Conservation (phyloP, 257 asterid genomes). For the Solanum peruvianum region DNA sequence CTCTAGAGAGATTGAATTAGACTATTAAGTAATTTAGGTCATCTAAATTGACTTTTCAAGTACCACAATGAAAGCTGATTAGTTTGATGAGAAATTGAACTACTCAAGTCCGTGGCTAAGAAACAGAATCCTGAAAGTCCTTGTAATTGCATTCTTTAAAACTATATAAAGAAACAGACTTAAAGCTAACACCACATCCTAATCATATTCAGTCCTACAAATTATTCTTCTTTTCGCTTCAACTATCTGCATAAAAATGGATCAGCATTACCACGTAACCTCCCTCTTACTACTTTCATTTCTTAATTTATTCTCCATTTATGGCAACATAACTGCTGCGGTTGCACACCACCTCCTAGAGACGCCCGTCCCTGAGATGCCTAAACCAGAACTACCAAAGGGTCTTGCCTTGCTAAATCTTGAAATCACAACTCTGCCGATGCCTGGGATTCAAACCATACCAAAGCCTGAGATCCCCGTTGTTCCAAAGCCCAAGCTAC, state of each 20-base stretch:
- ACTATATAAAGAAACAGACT: conserved; percentile 1
- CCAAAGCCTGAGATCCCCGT: conserved; percentile 16
- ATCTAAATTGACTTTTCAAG: neutral
- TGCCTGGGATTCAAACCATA: conserved; percentile 2
- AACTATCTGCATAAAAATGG: neutral
- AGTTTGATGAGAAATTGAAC: too few relatives aligned
- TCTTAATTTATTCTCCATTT: neutral
- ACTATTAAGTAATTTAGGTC: neutral
- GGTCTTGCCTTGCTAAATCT: neutral
- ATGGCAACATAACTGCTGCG: neutral
- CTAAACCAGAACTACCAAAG: neutral
- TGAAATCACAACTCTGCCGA: neutral
- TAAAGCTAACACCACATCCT: neutral
- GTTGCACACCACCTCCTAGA: conserved; percentile 18
- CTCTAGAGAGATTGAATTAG: neutral
- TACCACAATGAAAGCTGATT: too few relatives aligned
- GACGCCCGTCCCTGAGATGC: neutral
- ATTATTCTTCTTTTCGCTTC: neutral
- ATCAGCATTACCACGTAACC: neutral
- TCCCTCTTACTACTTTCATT: neutral
- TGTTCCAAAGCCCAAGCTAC: conserved; percentile 1
- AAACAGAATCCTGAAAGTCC: neutral
- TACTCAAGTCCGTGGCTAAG: neutral
- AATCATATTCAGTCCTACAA: neutral
- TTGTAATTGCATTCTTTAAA: conserved; percentile 6